These are phyloP conservation scores for Cystobasidium onofrii DNA, from an alignment of 768 basidiomycete genomes.

Conservation along the genomic window DNA sequence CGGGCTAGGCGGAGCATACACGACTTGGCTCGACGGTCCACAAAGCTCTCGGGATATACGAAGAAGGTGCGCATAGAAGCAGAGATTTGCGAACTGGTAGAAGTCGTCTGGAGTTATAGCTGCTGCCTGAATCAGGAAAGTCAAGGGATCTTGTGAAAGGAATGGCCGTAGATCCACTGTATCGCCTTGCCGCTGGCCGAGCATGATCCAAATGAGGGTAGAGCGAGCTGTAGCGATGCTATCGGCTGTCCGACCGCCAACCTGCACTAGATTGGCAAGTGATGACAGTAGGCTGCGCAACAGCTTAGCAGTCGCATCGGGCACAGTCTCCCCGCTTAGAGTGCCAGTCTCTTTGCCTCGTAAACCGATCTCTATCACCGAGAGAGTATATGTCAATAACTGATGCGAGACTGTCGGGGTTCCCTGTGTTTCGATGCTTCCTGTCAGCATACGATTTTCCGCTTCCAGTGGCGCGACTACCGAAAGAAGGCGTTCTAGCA, in stretches of 20 bases:
- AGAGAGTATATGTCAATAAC: conserved; percentile 76
- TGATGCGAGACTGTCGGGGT: conserved; percentile 62
- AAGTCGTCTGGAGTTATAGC: conserved; percentile 83
- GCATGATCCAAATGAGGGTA: conserved; percentile 21
- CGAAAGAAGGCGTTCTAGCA: conserved; percentile 77
- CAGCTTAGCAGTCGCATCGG: conserved; percentile 68
- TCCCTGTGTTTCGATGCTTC: conserved; percentile 57
- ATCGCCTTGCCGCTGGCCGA: conserved; percentile 6
- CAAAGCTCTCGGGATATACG: conserved; percentile 76
- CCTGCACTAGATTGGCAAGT: conserved; percentile 45
- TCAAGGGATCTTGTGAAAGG: conserved; percentile 80
- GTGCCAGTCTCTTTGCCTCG: conserved; percentile 56
- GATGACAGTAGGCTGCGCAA: conserved; percentile 67
- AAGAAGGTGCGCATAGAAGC: conserved; percentile 82
- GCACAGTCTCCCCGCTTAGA: conserved; percentile 63
- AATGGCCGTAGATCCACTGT: conserved; percentile 72
- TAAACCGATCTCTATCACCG: conserved; percentile 68
- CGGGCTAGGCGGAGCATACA: neutral
- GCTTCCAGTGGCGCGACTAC: conserved; percentile 70
- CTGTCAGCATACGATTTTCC: conserved; percentile 52
- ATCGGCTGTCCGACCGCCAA: neutral
- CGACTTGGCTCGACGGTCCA: conserved; percentile 54
- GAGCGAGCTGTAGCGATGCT: neutral
- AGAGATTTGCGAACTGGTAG: conserved; percentile 73
- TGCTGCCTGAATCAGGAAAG: conserved; percentile 79